Evolutionary conservation across 257 asterid genomes (phyloP), one percentile per base, ranked within the genome.

Genomic region (Capsicum baccatum): DNA sequence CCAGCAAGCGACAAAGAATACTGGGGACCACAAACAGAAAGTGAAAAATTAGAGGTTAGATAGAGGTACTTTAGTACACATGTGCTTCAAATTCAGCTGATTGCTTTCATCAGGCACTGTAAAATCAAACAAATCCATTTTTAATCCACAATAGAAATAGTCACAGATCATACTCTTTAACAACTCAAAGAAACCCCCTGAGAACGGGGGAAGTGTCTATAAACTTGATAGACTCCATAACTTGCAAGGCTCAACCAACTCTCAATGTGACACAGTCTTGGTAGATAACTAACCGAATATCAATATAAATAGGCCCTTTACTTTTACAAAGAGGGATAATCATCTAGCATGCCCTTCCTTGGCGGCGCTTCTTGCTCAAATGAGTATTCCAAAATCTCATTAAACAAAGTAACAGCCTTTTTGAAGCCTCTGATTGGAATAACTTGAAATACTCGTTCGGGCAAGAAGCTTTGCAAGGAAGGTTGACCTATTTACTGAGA

Each of bases 361-460:
- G 74, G 87, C 42, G 69, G 85, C 19, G 79, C 85, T 83, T 88
- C 80, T 85, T 85, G 87, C 82, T 85, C 82, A 81, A 83, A 85
- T 88, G 88, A 88, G 84, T 88, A 88, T 85, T 88, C 87, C 87
- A 85, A 85, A 15, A 59, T 83, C 42, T 58, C 74, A 55, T 52
- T 19, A 7, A 74, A 83, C 37, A 79, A 64, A 67, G 19, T 74
- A 63, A 44, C 13, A 54, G 56, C 35, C 35, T 16, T 73, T 70
- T 56, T 11, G 48, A 44, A 60, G 84, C 37, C 54, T 33, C 62
- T 68, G 83, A 63, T 58, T 47, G n/a, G 59, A 12, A 19, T 73
- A 73, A 11, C 11, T 60, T 83, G 88, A 85, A 86, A 83, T 80
- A 88, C 84, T 85, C 86, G 66, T 83, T 64, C 3, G 67, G 58